Conservation (phyloP, 2,329 filamentous ascomycete genomes). For the Aquanectria penicillioides region DNA sequence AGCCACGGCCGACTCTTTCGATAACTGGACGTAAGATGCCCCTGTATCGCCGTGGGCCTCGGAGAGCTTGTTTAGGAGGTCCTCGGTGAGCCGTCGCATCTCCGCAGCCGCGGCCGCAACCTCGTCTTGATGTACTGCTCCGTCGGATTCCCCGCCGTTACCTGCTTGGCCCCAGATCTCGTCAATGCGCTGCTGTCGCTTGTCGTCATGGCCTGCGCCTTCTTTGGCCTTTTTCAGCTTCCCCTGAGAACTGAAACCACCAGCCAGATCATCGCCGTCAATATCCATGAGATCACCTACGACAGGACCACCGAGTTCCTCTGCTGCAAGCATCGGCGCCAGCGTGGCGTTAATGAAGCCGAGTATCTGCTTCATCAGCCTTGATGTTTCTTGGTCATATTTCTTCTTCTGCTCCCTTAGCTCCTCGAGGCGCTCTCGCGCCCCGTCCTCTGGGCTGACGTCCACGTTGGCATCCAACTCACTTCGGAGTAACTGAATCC, state of each 20-base stretch:
- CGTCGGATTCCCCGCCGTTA: constrained; percentile 6
- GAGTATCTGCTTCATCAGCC: constrained; percentile 71
- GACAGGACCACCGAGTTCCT: constrained; percentile 84
- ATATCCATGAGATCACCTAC: constrained; percentile 79
- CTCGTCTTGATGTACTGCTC: constrained; percentile 53
- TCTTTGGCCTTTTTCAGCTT: constrained; percentile 62
- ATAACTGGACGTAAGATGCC: constrained; percentile 67
- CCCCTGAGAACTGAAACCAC: constrained; percentile 69
- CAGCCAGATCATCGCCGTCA: constrained; percentile 66
- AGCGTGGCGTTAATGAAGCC: constrained; percentile 77
- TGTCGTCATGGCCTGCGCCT: constrained; percentile 53
- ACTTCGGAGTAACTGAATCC: constrained; percentile 68
- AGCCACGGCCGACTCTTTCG: constrained; percentile 69
- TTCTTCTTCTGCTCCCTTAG: constrained; percentile 67
- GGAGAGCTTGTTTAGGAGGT: constrained; percentile 67
- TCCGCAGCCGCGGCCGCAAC: constrained; percentile 62
- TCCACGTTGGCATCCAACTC: constrained; percentile 66
- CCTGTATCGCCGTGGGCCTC: constrained; percentile 64
- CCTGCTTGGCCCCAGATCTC: constrained; percentile 66
- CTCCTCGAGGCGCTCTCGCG: constrained; percentile 69
- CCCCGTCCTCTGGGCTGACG: constrained; percentile 69
- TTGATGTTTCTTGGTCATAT: constrained; percentile 70
- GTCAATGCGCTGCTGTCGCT: constrained; percentile 69
- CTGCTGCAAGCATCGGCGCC: constrained; percentile 80
- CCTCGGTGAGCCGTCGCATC: constrained; percentile 69